Evolutionary conservation across 2,329 filamentous ascomycete genomes (phyloP).

Genomic region (Botrytis pseudocinerea): DNA sequence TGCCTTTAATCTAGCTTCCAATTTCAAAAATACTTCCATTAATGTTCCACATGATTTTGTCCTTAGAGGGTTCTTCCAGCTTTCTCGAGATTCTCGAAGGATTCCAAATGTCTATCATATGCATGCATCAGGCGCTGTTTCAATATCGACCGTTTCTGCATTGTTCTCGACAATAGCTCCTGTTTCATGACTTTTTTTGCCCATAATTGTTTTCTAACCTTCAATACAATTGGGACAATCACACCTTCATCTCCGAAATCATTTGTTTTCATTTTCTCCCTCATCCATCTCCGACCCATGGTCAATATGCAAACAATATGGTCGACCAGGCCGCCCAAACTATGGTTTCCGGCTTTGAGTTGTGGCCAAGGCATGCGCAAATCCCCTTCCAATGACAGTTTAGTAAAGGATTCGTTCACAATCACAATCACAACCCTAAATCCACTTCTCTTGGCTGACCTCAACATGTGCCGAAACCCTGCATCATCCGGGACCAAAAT

Average conservation of each 20-base stretch:
- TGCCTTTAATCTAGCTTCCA: not conserved
- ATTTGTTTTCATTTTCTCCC: not conserved
- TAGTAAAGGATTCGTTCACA: not conserved
- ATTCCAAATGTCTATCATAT: not conserved
- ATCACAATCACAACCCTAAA: not conserved
- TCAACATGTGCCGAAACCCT: not conserved
- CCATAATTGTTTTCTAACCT: not conserved
- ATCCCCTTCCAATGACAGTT: not conserved
- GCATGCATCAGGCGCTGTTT: not conserved
- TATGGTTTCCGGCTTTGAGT: not conserved
- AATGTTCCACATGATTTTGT: not conserved
- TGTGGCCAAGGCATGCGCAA: not conserved
- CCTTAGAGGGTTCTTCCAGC: not conserved
- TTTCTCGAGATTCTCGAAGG: not conserved
- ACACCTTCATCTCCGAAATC: not conserved
- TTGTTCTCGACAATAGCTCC: not conserved
- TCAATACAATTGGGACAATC: not conserved
- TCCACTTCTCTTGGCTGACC: not conserved
- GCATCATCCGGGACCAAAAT: not conserved
- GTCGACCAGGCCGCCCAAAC: not conserved
- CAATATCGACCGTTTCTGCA: not conserved
- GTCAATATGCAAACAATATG: not conserved
- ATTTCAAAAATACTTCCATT: not conserved
- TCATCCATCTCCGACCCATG: not conserved
- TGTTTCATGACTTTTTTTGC: not conserved